phyloP scores from a whole-genome alignment of 2,329 filamentous ascomycete species.

The Fusarium albosuccineum region DNA sequence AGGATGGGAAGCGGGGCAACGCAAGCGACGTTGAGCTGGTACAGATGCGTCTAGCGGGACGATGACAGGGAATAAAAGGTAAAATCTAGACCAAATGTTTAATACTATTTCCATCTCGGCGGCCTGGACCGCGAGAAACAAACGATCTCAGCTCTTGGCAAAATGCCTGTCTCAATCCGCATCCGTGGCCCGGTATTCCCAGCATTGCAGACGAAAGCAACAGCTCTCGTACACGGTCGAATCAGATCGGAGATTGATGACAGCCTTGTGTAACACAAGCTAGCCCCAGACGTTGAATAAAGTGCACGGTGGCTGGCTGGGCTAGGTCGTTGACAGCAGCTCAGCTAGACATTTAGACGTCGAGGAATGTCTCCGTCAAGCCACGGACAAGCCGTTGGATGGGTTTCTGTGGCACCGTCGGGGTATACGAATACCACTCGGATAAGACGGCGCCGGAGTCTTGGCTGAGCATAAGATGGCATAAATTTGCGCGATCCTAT shows the following conservation, averaged over 20 bases:
- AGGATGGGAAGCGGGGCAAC: background rate
- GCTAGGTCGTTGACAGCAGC: background rate
- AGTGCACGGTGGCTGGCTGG: background rate
- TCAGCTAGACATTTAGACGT: background rate
- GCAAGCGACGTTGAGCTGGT: conserved; percentile 26
- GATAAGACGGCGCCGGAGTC: background rate
- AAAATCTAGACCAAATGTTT: background rate
- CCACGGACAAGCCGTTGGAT: background rate
- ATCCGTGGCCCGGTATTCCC: too few relatives aligned
- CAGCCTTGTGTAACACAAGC: background rate
- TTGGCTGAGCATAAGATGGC: too few relatives aligned
- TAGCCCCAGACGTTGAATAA: background rate
- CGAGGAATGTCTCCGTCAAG: background rate
- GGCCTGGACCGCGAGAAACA: background rate
- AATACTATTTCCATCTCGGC: background rate
- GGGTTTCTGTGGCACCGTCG: background rate
- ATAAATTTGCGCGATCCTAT: too few relatives aligned
- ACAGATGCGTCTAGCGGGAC: background rate
- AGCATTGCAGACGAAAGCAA: too few relatives aligned
- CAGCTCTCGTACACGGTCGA: background rate
- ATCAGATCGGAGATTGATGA: background rate
- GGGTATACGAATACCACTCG: background rate
- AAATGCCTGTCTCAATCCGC: too few relatives aligned
- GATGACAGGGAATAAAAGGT: background rate
- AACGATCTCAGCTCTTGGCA: background rate